These are phyloP conservation scores for Fusarium tuaranense DNA, from an alignment of 2,329 filamentous ascomycete genomes.

Conservation along the genomic window DNA sequence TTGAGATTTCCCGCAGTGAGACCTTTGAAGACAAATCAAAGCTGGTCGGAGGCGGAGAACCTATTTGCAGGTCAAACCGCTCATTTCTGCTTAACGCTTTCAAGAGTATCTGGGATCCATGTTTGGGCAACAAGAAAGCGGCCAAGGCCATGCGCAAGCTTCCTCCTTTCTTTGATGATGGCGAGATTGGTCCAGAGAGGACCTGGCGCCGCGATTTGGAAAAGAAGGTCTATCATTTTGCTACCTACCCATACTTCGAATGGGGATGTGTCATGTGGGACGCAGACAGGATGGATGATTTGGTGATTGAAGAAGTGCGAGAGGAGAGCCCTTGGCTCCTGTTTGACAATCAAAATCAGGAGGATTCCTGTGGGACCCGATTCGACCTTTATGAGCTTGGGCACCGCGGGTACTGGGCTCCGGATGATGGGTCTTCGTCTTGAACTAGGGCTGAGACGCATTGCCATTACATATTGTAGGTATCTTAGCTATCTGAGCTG, in stretches of 20 bases:
- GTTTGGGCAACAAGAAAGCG: neutral
- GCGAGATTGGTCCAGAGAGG: neutral
- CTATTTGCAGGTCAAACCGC: neutral
- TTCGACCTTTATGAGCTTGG: neutral
- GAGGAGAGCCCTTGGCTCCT: neutral
- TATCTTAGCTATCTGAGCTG: neutral
- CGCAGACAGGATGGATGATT: neutral
- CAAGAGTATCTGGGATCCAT: neutral
- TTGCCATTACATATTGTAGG: neutral
- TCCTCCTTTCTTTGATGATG: neutral
- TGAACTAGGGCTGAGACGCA: neutral
- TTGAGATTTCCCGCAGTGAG: neutral
- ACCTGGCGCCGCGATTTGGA: neutral
- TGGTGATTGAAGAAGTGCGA: neutral
- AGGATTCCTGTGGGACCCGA: neutral
- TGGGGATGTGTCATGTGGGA: neutral
- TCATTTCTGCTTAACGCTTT: neutral
- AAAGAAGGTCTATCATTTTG: neutral
- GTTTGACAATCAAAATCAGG: neutral
- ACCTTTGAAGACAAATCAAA: neutral
- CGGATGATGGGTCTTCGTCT: neutral
- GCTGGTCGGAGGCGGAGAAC: neutral
- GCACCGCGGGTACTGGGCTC: neutral
- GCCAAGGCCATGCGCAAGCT: neutral
- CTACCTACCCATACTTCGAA: neutral